These are phyloP conservation scores for Darksidea phi DNA, from an alignment of 495 filamentous ascomycete genomes.

Conservation along the genomic window DNA sequence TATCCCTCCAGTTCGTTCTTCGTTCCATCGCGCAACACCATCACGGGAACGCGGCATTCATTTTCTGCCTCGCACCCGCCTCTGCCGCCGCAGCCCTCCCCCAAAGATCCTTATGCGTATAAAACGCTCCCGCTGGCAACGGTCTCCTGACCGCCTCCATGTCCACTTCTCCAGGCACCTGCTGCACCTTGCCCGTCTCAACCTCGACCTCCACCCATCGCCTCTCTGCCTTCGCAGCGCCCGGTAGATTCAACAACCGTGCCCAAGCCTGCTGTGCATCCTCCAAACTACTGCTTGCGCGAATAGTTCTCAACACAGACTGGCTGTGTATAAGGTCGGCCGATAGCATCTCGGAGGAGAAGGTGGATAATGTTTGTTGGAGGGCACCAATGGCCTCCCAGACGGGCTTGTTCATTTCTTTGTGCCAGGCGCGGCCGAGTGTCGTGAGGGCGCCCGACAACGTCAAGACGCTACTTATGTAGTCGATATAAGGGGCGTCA, in stretches of 20 bases:
- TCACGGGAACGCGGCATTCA: no score
- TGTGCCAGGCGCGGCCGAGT: slow-evolving; percentile 33
- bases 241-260: slow-evolving; percentile 33
- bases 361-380: slow-evolving; percentile 2
- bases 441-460: slow-evolving; percentile 25
- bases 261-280: slow-evolving; percentile 36
- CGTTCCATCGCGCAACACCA: no score
- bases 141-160: background rate
- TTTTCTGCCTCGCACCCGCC: background rate
- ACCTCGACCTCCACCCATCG: background rate
- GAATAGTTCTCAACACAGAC: slow-evolving; percentile 35
- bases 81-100: background rate
- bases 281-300: slow-evolving; percentile 31
- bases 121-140: background rate
- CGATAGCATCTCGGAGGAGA: slow-evolving; percentile 12
- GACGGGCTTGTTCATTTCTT: slow-evolving; percentile 31
- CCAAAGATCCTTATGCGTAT: slow-evolving; percentile 2
- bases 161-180: background rate
- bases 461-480: slow-evolving; percentile 27
- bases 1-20: no score
- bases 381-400: slow-evolving; percentile 23
- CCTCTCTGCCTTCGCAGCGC: background rate
- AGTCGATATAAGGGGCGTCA: slow-evolving; percentile 25
- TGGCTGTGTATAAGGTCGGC: slow-evolving; percentile 19
- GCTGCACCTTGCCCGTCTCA: background rate